A percentile compares a stretch with the other conserved stretches of the same genome.
Evolutionary conservation across 2,329 filamentous ascomycete genomes (phyloP).

Genomic region (Chrysoporthe puriensis): DNA sequence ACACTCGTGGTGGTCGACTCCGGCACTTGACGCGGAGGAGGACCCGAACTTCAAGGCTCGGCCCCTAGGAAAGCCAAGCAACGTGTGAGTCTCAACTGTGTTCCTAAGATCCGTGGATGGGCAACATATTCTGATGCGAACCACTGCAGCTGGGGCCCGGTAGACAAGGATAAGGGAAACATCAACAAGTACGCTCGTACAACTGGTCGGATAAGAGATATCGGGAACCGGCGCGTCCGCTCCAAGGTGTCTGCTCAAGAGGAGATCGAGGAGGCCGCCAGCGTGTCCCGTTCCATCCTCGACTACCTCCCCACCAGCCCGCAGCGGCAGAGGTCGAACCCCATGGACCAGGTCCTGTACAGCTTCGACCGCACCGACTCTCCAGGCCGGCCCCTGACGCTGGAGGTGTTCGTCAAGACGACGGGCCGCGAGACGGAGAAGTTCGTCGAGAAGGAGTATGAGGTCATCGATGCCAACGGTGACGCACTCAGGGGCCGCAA

Average conservation of each 20-base stretch:
- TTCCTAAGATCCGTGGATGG: background rate
- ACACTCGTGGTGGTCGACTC: constrained; percentile 3
- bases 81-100: constrained; percentile 38
- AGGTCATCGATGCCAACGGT: constrained; percentile 50
- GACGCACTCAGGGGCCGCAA: constrained; percentile 48
- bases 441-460: constrained; percentile 52
- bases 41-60: constrained; percentile 40
- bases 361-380: constrained; percentile 47
- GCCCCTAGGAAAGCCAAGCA: constrained; percentile 37
- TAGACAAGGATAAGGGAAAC: constrained; percentile 38
- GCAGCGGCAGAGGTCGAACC: constrained; percentile 32
- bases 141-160: constrained; percentile 25
- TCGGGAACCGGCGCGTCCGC: constrained; percentile 38
- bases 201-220: constrained; percentile 30
- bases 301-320: constrained; percentile 36
- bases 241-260: constrained; percentile 39
- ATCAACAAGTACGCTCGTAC: constrained; percentile 42
- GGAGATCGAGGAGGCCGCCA: constrained; percentile 43
- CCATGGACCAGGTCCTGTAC: constrained; percentile 46
- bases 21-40: constrained; percentile 28
- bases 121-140: constrained; percentile 16
- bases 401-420: constrained; percentile 45
- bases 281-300: constrained; percentile 41
- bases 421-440: constrained; percentile 46
- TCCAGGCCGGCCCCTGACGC: constrained; percentile 44